Evolutionary conservation across 1,284 basidiomycete species (phyloP).

Genomic region (Crepidotus sp.): DNA sequence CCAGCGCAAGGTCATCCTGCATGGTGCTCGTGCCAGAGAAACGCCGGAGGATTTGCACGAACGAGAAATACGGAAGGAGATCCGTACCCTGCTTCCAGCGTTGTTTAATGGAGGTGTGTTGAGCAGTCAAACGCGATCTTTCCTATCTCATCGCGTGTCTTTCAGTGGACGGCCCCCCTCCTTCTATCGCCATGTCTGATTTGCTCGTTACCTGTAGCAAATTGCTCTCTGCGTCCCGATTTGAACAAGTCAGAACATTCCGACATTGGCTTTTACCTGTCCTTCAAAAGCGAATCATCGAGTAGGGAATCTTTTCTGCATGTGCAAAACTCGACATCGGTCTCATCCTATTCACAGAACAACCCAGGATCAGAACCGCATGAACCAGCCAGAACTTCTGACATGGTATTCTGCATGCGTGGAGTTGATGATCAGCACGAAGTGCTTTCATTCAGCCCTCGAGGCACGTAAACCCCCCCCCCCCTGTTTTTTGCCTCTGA

Average conservation of each 20-base stretch:
- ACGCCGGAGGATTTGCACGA: constrained; percentile 62
- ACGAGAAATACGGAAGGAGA: constrained; percentile 56
- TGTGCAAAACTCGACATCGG: background rate
- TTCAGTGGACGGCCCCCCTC: background rate
- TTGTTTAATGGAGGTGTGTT: constrained; percentile 50
- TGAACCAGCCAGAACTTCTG: constrained; percentile 25
- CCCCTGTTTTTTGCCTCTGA: background rate
- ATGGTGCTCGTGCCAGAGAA: constrained; percentile 56
- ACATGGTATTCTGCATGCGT: constrained; percentile 49
- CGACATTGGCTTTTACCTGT: constrained; percentile 63
- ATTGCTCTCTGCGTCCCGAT: constrained; percentile 48
- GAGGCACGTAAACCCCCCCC: constrained; percentile 40
- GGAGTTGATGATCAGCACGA: constrained; percentile 50
- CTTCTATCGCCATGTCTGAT: constrained; percentile 29
- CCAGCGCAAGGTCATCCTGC: constrained; percentile 59
- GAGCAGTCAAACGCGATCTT: background rate
- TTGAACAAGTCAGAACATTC: constrained; percentile 60
- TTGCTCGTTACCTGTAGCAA: constrained; percentile 37
- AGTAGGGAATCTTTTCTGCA: constrained; percentile 30
- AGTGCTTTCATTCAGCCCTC: constrained; percentile 57
- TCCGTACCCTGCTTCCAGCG: constrained; percentile 55
- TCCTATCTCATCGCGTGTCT: background rate
- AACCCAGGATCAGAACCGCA: constrained; percentile 13
- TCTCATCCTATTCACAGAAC: constrained; percentile 2
- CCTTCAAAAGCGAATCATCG: constrained; percentile 42